Evolutionary conservation across 345 rosid species (phyloP).

Genomic region (Boechera retrofracta): DNA sequence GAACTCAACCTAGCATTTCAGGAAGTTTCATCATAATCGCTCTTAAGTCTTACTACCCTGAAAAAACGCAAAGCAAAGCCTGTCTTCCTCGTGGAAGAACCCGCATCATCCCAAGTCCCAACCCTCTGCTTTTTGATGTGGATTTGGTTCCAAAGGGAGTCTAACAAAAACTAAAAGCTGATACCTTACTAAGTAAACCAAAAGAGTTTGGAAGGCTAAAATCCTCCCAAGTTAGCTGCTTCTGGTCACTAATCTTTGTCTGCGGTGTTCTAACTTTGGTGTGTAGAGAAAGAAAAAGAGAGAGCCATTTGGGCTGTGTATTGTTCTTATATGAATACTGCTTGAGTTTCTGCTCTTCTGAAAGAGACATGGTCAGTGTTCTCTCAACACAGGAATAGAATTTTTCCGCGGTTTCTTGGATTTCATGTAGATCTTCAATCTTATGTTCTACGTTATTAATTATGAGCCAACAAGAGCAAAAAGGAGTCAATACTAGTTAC

Average conservation of each 20-base stretch:
- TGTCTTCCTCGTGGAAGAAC: constrained; percentile 2
- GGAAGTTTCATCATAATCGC: constrained; percentile 62
- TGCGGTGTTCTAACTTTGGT: constrained; percentile 27
- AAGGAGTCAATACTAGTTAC: not conserved
- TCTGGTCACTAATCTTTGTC: constrained; percentile 32
- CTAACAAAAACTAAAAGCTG: constrained; percentile 45
- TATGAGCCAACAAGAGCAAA: constrained; percentile 6
- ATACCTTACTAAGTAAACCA: constrained; percentile 35
- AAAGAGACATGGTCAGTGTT: constrained; percentile 26
- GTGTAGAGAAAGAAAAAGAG: constrained; percentile 21
- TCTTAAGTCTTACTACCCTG: constrained; percentile 8
- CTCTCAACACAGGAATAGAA: constrained; percentile 15
- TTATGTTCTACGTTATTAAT: not conserved
- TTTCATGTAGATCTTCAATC: not conserved
- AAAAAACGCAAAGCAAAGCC: constrained; percentile 26
- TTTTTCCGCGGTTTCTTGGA: constrained; percentile 7
- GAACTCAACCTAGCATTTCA: constrained; percentile 86
- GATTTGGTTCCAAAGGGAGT: constrained; percentile 44
- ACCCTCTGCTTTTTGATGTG: constrained; percentile 36
- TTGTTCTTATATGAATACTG: constrained; percentile 29
- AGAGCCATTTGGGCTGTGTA: constrained; percentile 37
- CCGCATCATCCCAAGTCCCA: constrained; percentile 40
- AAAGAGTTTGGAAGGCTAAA: constrained; percentile 38
- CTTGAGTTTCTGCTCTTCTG: constrained; percentile 25
- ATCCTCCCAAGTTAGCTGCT: constrained; percentile 27